These are phyloP conservation scores for Dillenia turbinata DNA, from an alignment of 164 flowering plant genomes.

Conservation along the genomic window DNA sequence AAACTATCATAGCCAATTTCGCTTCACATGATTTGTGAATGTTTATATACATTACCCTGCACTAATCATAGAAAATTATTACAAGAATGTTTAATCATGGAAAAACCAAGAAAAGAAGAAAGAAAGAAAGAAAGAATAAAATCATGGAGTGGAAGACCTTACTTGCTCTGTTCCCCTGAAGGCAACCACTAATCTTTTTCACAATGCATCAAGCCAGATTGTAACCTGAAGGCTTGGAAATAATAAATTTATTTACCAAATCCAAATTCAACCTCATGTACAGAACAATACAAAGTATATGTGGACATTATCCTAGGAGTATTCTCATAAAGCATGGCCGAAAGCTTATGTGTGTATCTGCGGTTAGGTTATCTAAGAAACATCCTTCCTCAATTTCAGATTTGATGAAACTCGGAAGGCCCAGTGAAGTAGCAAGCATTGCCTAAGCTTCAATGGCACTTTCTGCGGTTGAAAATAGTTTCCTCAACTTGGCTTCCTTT, in stretches of 20 bases:
- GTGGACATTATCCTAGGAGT: too few species aligned
- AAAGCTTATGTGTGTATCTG: constrained; percentile 81
- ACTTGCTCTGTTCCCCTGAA: constrained; percentile 98
- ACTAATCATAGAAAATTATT: constrained; percentile 28
- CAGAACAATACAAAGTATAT: neutral
- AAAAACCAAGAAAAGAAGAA: constrained; percentile 1
- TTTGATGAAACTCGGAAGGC: constrained; percentile 89
- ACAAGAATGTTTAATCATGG: neutral
- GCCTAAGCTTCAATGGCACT: constrained; percentile 99
- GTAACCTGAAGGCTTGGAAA: constrained; percentile 57
- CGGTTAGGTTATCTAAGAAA: constrained; percentile 73
- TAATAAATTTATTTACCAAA: neutral
- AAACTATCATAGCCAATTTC: too few species aligned
- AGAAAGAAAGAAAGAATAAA: neutral
- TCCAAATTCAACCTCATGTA: neutral
- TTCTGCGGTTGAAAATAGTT: constrained; percentile 83
- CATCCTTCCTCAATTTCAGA: constrained; percentile 96
- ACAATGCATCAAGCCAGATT: constrained; percentile 78
- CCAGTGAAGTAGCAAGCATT: constrained; percentile 88
- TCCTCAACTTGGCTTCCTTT: constrained; percentile 69
- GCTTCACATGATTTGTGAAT: too few species aligned
- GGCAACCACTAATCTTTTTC: constrained; percentile 79
- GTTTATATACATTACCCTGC: constrained; percentile 51
- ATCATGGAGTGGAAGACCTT: constrained; percentile 9
- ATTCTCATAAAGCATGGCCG: neutral